These are phyloP conservation scores for Danielozyma ontarioensis DNA, from an alignment of 805 yeast species.

Conservation along the genomic window DNA sequence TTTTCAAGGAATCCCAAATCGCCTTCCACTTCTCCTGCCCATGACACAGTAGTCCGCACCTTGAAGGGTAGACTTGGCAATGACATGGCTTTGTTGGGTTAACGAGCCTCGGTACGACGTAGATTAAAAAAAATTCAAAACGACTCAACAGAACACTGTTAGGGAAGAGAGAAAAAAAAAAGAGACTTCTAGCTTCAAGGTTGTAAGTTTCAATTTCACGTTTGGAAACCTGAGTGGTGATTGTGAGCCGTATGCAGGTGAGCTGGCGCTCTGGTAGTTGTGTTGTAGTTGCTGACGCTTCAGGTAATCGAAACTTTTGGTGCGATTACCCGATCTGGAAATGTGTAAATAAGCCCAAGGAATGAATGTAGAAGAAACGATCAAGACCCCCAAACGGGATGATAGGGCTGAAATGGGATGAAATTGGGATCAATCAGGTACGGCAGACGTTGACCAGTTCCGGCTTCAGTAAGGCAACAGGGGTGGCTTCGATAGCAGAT, in stretches of 20 bases:
- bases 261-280: no score
- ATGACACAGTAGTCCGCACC: conserved; percentile 80
- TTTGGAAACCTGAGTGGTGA: not conserved
- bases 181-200: no score
- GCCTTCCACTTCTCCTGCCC: conserved; percentile 89
- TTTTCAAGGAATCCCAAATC: conserved; percentile 94
- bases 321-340: not conserved
- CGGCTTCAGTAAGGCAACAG: no score
- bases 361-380: no score
- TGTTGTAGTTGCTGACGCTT: not conserved
- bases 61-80: conserved; percentile 56
- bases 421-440: no score
- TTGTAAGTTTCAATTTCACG: not conserved
- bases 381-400: no score
- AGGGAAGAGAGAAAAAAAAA: no score
- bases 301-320: not conserved
- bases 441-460: no score
- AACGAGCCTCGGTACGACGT: no score
- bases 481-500: no score
- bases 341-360: no score
- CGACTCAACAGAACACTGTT: not conserved
- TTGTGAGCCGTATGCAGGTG: not conserved
- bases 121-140: not conserved
- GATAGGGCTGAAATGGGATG: no score
- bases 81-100: conserved; percentile 17